Evolutionary conservation across 345 rosid genomes (phyloP), one percentile per base, ranked within the genome.

Genomic region (Salix udensis): DNA sequence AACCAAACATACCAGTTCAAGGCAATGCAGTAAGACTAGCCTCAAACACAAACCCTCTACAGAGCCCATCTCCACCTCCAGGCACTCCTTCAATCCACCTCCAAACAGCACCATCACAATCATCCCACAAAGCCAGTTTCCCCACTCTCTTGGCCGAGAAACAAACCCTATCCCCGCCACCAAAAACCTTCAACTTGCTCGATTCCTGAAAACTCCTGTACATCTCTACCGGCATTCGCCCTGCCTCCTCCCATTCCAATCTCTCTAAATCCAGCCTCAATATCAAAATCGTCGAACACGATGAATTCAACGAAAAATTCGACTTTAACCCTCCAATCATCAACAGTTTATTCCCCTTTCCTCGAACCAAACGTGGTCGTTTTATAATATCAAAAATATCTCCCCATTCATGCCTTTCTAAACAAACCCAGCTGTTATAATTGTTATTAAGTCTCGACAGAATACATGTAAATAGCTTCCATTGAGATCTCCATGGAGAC

Each of bases 311-410:
- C 19, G 93, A 88, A 66, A 88, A 89, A 0, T 92, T 86, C 6
- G 97, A 88, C 66, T 92, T 92, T 84, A 92, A 71, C 0, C 95
- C 94, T 14, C 97, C 98, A n/a, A 91, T 83, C 98, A 94, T 89
- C 86, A 92, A 53, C 55, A 94, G 73, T 28, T 81, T 82, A 40
- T 87, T 89, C 42, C 88, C 90, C 0, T 77, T 81, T 7, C 97
- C 97, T 0, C 87, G 80, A 46, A 91, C 84, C 74, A 94, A 82
- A 40, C 98, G 90, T 0, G 98, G 97, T 53, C 98, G 86, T 85
- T 94, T 92, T 23, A 92, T 82, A 30, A 91, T 84, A 69, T 94
- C 97, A 15, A 94, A 90, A 14, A 92, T 88, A 66, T 91, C 97
- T 2, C 91, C 97, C 97, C 98, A 94, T 42, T 92, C 94, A 31